Conservation (phyloP, 83 land plant species). For the Larix sibirica region DNA sequence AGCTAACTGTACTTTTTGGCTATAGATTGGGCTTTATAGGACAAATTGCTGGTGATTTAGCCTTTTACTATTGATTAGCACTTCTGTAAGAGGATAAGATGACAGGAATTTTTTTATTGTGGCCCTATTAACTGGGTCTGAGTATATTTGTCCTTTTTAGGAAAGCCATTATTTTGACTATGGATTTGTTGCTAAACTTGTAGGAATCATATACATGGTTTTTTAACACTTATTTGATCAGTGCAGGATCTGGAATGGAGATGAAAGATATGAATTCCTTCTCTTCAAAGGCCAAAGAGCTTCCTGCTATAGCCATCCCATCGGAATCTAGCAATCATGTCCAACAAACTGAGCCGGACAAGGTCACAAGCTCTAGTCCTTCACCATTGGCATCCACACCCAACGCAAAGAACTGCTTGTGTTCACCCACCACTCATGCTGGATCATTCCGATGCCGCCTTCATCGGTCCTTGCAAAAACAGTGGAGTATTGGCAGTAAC, state of each 20-base stretch:
- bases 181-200: not conserved
- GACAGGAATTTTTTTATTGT: not conserved
- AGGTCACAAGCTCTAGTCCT: constrained; percentile 8
- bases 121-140: not conserved
- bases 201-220: not conserved
- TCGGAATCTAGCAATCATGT: not conserved
- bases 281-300: not conserved
- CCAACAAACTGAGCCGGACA: not conserved
- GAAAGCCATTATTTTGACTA: not conserved
- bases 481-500: constrained; percentile 11
- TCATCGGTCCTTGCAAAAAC: constrained; percentile 11
- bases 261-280: not conserved
- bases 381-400: constrained; percentile 4
- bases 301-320: constrained; percentile 10
- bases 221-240: not conserved
- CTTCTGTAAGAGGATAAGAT: not conserved
- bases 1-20: not conserved
- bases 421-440: constrained; percentile 17
- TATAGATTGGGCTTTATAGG: not conserved
- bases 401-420: constrained; percentile 15
- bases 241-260: not conserved
- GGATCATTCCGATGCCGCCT: constrained; percentile 20
- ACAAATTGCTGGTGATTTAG: not conserved
- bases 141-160: not conserved
- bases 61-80: not conserved